These are phyloP conservation scores for Lindgomyces ingoldianus DNA, from an alignment of 495 filamentous ascomycete genomes.

Conservation along the genomic window DNA sequence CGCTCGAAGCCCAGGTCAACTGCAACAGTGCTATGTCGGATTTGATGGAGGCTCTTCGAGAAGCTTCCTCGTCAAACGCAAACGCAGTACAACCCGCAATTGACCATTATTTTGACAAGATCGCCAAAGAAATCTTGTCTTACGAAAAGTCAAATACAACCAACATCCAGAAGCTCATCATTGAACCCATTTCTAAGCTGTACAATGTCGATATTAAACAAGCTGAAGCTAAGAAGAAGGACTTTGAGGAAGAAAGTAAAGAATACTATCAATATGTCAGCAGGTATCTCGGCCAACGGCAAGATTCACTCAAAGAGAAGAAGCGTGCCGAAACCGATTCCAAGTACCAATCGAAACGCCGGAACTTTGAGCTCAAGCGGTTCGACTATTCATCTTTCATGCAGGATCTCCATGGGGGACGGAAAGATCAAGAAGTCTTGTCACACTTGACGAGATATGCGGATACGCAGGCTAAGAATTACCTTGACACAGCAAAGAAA, in stretches of 20 bases:
- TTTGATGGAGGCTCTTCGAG: slow-evolving; percentile 85
- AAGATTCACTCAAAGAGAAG: slow-evolving; percentile 96
- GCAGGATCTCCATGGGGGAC: slow-evolving; percentile 95
- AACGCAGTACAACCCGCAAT: slow-evolving; percentile 93
- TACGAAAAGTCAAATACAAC: slow-evolving; percentile 83
- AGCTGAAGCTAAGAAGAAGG: slow-evolving; percentile 93
- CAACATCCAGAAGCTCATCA: slow-evolving; percentile 88
- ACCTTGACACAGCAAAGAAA: slow-evolving; percentile 78
- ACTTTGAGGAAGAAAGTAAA: slow-evolving; percentile 97
- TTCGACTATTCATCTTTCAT: slow-evolving; percentile 99
- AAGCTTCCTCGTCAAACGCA: slow-evolving; percentile 86
- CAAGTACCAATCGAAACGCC: slow-evolving; percentile 92
- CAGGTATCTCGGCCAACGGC: slow-evolving; percentile 89
- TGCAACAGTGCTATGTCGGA: slow-evolving; percentile 81
- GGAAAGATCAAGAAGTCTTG: slow-evolving; percentile 95
- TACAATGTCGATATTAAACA: slow-evolving; percentile 98
- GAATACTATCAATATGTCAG: slow-evolving; percentile 96
- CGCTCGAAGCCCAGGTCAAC: slow-evolving; percentile 71
- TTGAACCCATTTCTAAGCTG: slow-evolving; percentile 86
- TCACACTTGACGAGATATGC: slow-evolving; percentile 95
- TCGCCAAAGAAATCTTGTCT: slow-evolving; percentile 81
- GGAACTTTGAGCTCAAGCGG: slow-evolving; percentile 92
- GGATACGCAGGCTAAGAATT: slow-evolving; percentile 82
- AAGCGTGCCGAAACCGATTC: slow-evolving; percentile 90
- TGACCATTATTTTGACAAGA: slow-evolving; percentile 98